Base-by-base conservation (phyloP, 345 rosid genomes). In the Salix udensis region DNA sequence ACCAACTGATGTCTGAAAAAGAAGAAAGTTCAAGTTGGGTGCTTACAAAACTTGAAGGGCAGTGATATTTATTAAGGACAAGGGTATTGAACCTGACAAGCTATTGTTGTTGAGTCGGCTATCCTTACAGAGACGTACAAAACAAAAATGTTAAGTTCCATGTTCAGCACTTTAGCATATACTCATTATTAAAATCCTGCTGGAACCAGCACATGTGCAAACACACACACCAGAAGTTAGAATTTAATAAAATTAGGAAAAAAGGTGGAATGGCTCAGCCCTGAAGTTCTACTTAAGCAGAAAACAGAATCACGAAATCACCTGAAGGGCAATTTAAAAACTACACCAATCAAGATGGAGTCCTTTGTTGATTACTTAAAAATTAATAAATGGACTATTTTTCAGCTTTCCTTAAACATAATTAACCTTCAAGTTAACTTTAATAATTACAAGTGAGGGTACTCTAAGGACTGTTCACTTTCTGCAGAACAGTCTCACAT, bases 41-140 rank as follows among this genome's bases (percentile, higher is more conserved):
- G 74, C 88, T 85, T 58, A 85, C 88, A 82, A 67, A 66, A 83
- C 86, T 85, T 80, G 74, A 62, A 83, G 68, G 30, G 78, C 70
- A 31, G 81, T 48, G 53, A 80, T 82, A 58, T 81, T 83, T 40
- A 77, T 80, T 81, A 85, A 76, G 42, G 86, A 80, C 73, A 81
- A 28, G 42, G 88, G 88, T 65, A 85, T 85, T 26, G 81, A 42
- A 67, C 86, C 84, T 4, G 79, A 36, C 67, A 83, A 60, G 67
- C 82, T 85, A 75, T 85, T 85, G 84, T 85, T 83, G 85, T 82
- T 80, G 39, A 85, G 88, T 53, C 88, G 82, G 65, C 88, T 85
- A 76, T 76, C 77, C 86, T 80, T 76, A 36, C 82, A 77, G 36
- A 75, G 60, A 79, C 62, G 65, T 15, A 66, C 34, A 69, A 72